phyloP scores from a whole-genome alignment of 2,329 filamentous ascomycete genomes.

The Talaromyces rugulosus region DNA sequence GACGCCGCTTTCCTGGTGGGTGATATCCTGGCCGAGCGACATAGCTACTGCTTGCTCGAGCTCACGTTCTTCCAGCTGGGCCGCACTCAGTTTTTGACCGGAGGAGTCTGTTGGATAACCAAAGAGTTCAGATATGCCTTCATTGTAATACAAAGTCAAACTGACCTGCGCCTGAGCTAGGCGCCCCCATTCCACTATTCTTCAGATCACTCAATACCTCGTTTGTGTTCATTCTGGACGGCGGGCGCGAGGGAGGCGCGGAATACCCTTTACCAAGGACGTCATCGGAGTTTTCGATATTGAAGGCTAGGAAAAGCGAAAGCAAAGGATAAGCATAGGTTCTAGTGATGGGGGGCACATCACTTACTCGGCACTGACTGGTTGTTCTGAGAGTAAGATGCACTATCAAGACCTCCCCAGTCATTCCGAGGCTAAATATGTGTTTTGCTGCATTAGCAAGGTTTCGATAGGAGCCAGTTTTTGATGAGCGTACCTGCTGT shows the following conservation, averaged over 20 bases:
- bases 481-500: conserved; percentile 17
- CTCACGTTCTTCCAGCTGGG: conserved; percentile 42
- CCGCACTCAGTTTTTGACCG: conserved; percentile 32
- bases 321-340: not conserved
- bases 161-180: conserved; percentile 23
- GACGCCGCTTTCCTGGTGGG: conserved; percentile 55
- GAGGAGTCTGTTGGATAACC: conserved; percentile 16
- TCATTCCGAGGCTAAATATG: conserved; percentile 8
- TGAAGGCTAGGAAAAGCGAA: conserved; percentile 25
- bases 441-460: not conserved
- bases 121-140: conserved; percentile 15
- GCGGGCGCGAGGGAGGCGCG: conserved; percentile 44
- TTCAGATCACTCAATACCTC: conserved; percentile 18
- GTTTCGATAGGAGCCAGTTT: not conserved
- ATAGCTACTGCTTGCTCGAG: conserved; percentile 45
- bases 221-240: conserved; percentile 38
- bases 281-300: conserved; percentile 34
- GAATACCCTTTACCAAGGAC: conserved; percentile 31
- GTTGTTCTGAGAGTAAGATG: conserved; percentile 20
- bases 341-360: not conserved
- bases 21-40: conserved; percentile 39
- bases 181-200: conserved; percentile 21
- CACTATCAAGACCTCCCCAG: conserved; percentile 9
- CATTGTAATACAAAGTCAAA: not conserved
- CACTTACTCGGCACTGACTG: conserved; percentile 24